These are phyloP conservation scores for Cutaneotrichosporon dermatis DNA, from an alignment of 1,284 basidiomycete species.

Conservation along the genomic window DNA sequence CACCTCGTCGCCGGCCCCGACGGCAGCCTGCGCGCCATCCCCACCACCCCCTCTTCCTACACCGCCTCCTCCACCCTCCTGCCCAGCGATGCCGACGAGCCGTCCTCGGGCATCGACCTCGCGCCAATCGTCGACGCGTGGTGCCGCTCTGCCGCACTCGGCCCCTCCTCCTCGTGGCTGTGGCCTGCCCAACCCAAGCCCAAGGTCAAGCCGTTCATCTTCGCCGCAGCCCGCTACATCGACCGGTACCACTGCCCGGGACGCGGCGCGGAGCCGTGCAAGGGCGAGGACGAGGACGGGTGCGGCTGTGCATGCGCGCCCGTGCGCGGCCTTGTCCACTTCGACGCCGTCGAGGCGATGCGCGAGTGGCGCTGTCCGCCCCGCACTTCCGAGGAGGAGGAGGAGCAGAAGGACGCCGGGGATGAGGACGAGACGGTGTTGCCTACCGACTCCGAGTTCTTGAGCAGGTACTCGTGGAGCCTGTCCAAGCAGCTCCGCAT, in stretches of 20 bases:
- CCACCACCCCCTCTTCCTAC: background rate
- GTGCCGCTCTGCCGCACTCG: background rate
- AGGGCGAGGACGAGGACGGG: background rate
- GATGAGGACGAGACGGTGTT: too few relatives aligned
- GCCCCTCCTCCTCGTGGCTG: background rate
- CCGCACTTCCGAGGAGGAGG: background rate
- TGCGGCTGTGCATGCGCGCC: background rate
- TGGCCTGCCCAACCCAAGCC: background rate
- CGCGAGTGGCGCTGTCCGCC: background rate
- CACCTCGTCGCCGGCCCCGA: background rate
- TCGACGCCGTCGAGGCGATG: background rate
- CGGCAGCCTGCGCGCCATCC: background rate
- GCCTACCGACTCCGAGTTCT: too few relatives aligned
- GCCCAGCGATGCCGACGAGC: too few relatives aligned
- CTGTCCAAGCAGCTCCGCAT: too few relatives aligned
- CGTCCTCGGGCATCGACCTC: background rate
- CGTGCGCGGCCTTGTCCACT: background rate
- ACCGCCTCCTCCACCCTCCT: too few relatives aligned
- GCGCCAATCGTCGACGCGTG: conserved; percentile 1
- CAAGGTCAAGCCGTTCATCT: background rate
- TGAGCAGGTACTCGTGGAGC: too few relatives aligned
- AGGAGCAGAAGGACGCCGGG: background rate
- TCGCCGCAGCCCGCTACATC: background rate
- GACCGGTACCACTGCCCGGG: background rate
- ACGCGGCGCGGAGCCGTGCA: background rate